Conservation (phyloP, 305 asterid species). For the Galium porrigens region DNA sequence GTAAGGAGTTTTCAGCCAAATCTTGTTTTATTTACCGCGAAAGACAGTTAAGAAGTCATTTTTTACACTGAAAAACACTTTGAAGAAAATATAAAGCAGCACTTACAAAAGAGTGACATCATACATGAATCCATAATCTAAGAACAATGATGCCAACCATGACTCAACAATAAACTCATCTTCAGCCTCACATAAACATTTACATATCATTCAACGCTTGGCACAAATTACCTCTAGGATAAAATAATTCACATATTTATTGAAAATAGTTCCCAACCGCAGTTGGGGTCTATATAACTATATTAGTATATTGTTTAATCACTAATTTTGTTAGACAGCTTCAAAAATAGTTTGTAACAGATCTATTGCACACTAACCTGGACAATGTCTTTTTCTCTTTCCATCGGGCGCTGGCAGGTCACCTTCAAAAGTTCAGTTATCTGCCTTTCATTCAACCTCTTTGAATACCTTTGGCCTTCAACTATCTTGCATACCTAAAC, state of each 20-base stretch:
- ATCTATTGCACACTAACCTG: conserved; percentile 26
- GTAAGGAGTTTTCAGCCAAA: conserved; percentile 2
- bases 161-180: neutral
- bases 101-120: neutral
- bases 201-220: neutral
- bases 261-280: neutral
- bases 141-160: neutral
- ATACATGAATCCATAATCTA: neutral
- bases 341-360: too few species aligned
- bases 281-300: too few species aligned
- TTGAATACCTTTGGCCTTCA: conserved; percentile 81
- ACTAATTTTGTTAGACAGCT: too few species aligned
- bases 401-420: conserved; percentile 89
- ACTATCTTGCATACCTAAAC: conserved; percentile 86
- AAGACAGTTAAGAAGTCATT: neutral
- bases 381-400: conserved; percentile 62
- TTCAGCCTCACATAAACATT: neutral
- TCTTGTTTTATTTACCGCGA: neutral
- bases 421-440: conserved; percentile 72
- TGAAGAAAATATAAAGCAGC: neutral
- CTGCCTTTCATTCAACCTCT: conserved; percentile 77
- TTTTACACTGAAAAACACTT: neutral
- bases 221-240: neutral
- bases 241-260: neutral
- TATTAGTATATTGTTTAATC: too few species aligned